Conservation (phyloP, 2,329 filamentous ascomycete genomes). For the Penicillium sclerotigenum region DNA sequence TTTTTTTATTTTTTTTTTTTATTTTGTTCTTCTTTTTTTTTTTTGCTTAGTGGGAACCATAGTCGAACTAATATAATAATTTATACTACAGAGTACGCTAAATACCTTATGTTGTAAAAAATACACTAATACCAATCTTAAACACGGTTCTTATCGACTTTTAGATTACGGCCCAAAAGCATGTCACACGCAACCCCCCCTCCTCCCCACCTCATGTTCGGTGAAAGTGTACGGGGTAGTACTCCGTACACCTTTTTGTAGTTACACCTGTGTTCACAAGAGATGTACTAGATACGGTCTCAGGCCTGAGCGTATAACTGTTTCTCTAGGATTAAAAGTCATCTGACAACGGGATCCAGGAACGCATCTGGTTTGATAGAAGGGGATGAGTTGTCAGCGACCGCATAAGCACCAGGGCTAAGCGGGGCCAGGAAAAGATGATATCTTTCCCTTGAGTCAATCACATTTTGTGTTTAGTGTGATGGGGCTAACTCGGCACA, state of each 20-base stretch:
- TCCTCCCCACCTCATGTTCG: slow-evolving; percentile 1
- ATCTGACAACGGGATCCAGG: slow-evolving; percentile 26
- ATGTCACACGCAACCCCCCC: slow-evolving; percentile 3
- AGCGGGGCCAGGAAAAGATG: neutral
- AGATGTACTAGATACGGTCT: neutral
- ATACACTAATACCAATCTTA: neutral
- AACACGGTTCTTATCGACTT: neutral
- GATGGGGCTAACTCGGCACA: neutral
- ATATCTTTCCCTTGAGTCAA: neutral
- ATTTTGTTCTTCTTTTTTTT: too few relatives aligned
- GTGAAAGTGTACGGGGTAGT: neutral
- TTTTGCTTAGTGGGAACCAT: neutral
- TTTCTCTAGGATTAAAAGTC: neutral
- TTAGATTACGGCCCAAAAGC: slow-evolving; percentile 1
- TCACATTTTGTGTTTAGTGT: neutral
- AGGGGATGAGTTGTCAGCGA: slow-evolving; percentile 3
- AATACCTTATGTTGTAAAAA: neutral
- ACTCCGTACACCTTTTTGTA: neutral
- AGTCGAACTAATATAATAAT: neutral
- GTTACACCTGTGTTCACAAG: slow-evolving; percentile 1
- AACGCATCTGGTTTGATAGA: slow-evolving; percentile 25
- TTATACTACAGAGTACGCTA: neutral
- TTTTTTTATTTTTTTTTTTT: neutral
- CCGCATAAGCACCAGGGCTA: slow-evolving; percentile 1
- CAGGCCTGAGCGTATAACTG: slow-evolving; percentile 16